A percentile compares a stretch with the other conserved stretches of the same genome.
phyloP scores from a whole-genome alignment of 208 protist species.

The Trypanosoma mega region DNA sequence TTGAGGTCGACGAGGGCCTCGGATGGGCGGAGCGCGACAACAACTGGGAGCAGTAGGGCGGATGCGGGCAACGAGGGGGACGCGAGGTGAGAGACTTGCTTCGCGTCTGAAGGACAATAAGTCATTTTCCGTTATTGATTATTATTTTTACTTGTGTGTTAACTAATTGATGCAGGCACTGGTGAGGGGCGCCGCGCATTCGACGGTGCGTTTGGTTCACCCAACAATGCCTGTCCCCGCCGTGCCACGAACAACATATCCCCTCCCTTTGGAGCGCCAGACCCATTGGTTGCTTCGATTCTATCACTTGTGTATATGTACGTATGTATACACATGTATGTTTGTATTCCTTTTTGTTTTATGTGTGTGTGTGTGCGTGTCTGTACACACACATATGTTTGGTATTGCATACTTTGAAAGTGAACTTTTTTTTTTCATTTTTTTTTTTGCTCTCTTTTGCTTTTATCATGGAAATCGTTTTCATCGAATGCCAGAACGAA shows the following conservation, averaged over 20 bases:
- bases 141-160: conserved; percentile 7
- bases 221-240: conserved; percentile 23
- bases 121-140: conserved; percentile 11
- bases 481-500: too few species aligned
- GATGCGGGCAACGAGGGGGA: not conserved
- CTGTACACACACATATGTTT: not conserved
- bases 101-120: conserved; percentile 16
- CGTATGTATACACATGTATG: too few species aligned
- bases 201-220: conserved; percentile 9
- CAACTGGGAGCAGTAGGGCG: conserved; percentile 86
- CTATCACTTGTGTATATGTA: not conserved
- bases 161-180: not conserved
- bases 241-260: not conserved
- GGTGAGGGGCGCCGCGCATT: conserved; percentile 18
- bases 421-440: not conserved
- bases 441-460: too few species aligned
- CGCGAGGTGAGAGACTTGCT: not conserved
- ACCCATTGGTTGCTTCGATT: not conserved
- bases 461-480: too few species aligned
- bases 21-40: conserved; percentile 84
- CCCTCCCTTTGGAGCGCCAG: too few species aligned
- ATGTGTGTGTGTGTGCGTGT: not conserved
- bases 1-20: conserved; percentile 59
- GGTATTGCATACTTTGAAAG: not conserved
- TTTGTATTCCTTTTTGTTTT: too few species aligned